These are phyloP conservation scores for Arthrobotrys conoides DNA, from an alignment of 2,329 filamentous ascomycete genomes.

Conservation along the genomic window DNA sequence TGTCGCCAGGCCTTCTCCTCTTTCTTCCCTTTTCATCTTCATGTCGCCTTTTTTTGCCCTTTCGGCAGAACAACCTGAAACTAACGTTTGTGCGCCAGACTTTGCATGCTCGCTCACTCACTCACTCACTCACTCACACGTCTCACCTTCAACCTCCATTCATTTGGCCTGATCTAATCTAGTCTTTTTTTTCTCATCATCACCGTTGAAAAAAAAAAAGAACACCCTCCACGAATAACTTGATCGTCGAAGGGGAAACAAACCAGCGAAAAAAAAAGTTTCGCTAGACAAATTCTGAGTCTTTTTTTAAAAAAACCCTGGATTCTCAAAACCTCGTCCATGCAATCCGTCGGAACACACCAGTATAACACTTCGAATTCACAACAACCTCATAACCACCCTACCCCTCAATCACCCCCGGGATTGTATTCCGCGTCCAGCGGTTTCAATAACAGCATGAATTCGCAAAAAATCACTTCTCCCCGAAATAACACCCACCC, in stretches of 20 bases:
- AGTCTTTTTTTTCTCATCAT: background rate
- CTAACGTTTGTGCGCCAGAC: slow-evolving; percentile 6
- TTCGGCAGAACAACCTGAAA: slow-evolving; percentile 21
- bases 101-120: too few species aligned
- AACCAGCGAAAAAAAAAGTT: background rate
- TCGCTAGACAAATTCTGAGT: background rate
- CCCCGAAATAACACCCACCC: slow-evolving; percentile 43
- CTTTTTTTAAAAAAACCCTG: slow-evolving; percentile 37
- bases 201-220: background rate
- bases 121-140: slow-evolving; percentile 15
- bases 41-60: slow-evolving; percentile 38
- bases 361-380: slow-evolving; percentile 61
- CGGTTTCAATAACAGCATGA: slow-evolving; percentile 60
- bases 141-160: slow-evolving; percentile 4
- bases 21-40: background rate
- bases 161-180: background rate
- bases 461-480: slow-evolving; percentile 56
- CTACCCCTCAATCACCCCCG: slow-evolving; percentile 56
- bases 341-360: slow-evolving; percentile 61
- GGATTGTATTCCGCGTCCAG: slow-evolving; percentile 60
- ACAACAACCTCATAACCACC: slow-evolving; percentile 60
- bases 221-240: slow-evolving; percentile 6
- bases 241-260: slow-evolving; percentile 12
- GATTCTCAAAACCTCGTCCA: slow-evolving; percentile 52
- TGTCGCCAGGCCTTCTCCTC: background rate